phyloP scores from a whole-genome alignment of 2,329 filamentous ascomycete species.

The Pseudogymnoascus sp. region DNA sequence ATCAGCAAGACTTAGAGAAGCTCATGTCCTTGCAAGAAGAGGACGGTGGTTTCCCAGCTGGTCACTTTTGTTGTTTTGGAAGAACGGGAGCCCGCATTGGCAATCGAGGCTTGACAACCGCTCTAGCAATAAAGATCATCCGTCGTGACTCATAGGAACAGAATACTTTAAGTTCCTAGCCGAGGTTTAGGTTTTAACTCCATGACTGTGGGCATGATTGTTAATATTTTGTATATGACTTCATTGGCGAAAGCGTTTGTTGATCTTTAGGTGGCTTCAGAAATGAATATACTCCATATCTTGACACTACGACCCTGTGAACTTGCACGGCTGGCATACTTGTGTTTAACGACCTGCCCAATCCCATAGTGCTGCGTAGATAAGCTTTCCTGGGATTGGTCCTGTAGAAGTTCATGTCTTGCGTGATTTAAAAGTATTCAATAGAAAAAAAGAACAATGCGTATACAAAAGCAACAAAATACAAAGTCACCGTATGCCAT shows the following conservation, averaged over 20 bases:
- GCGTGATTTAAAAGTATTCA: no score
- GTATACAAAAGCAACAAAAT: no score
- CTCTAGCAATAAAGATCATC: constrained; percentile 15
- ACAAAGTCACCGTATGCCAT: no score
- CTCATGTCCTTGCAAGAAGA: constrained; percentile 16
- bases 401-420: no score
- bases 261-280: background rate
- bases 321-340: no score
- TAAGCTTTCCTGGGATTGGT: no score
- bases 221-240: background rate
- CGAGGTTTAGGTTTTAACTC: background rate
- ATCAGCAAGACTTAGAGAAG: constrained; percentile 13
- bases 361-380: no score
- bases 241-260: background rate
- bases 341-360: no score
- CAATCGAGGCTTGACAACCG: constrained; percentile 22
- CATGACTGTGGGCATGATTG: background rate
- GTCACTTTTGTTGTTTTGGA: constrained; percentile 20
- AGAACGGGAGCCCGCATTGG: constrained; percentile 17
- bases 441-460: no score
- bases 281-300: background rate
- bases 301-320: background rate
- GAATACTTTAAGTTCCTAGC: background rate
- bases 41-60: constrained; percentile 20
- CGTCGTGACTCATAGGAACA: background rate